Base-by-base conservation (phyloP, 805 yeast genomes). In the Cyberlindnera galapagoensis region DNA sequence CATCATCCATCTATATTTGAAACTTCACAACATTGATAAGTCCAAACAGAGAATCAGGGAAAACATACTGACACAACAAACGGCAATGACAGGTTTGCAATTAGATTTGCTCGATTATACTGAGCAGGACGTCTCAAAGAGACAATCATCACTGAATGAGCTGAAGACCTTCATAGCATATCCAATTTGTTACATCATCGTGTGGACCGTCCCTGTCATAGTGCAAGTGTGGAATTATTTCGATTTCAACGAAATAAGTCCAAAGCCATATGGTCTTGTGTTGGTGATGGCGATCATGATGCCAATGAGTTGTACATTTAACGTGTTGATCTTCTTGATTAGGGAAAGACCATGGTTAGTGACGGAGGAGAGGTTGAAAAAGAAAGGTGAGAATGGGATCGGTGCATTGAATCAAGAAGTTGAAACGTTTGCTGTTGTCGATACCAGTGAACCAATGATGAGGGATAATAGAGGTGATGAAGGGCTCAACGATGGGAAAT, bases 271-370 rank as follows among this genome's bases (percentile, higher is more conserved):
- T 21, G 38, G 18, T 0, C 26, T 47, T 2, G 13, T 28, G 1
- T 6, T 44, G 7, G 25, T 39, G 9, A 74, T 81, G 11, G 82
- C 90, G 0, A 74, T 78, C 38, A 74, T 77, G 62, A 83, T 82
- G 52, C 88, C 95, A 2, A 65, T 81, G 46, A 80, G 80, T 54
- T 86, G 95, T 39, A 65, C 76, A 15, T 74, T 86, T 14, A 94
- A 87, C 51, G 67, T 86, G 0, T 38, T 74, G 15, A 94, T 86
- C 13, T 86, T 86, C 47, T 58, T 80, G 22, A 71, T 76, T 34
- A 65, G 92, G 32, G 96, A 86, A 49, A 68, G 65, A 38, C 95
- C 94, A 2, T 85, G 94, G 94, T 28, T 32, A 5, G 30, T 28
- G 9, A 46, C 48, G 2, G 29, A 35, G 1, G 4, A 9, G 9